These are phyloP conservation scores for Sporobolomyces roseus DNA, from an alignment of 768 basidiomycete genomes.

Conservation along the genomic window DNA sequence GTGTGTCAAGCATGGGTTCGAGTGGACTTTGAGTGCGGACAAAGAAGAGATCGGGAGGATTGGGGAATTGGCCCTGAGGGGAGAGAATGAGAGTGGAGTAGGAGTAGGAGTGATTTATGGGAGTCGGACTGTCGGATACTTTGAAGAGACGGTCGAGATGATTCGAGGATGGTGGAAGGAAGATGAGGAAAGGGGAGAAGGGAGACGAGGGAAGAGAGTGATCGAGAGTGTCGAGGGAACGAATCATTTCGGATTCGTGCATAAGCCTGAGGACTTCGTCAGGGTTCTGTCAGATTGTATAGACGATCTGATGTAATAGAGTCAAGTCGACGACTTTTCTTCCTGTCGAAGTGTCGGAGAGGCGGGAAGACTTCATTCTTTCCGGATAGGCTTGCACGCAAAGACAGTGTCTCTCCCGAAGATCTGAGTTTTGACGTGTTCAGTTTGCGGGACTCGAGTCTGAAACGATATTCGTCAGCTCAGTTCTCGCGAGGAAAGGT, in stretches of 20 bases:
- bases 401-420: constrained; percentile 28
- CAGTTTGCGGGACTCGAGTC: not conserved
- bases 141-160: constrained; percentile 23
- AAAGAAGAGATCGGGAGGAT: not conserved
- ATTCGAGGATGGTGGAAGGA: constrained; percentile 16
- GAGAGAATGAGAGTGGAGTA: not conserved
- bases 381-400: constrained; percentile 2
- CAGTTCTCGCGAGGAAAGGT: not conserved
- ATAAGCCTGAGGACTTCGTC: constrained; percentile 24
- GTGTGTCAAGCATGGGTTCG: constrained; percentile 26
- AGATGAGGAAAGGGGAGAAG: too few relatives aligned
- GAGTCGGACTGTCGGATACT: constrained; percentile 29
- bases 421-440: constrained; percentile 12
- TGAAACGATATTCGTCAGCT: not conserved
- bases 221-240: constrained; percentile 11
- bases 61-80: not conserved
- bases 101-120: constrained; percentile 26
- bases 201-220: not conserved
- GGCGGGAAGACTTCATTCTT: not conserved
- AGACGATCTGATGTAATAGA: not conserved
- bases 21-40: constrained; percentile 21
- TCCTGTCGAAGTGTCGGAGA: too few relatives aligned
- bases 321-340: not conserved
- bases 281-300: constrained; percentile 1
- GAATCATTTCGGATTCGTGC: constrained; percentile 37